Percentiles rank a stretch among this genome's conserved stretches.
phyloP scores from a whole-genome alignment of 2,329 filamentous ascomycete genomes.

The Aspergillus luchuensis region DNA sequence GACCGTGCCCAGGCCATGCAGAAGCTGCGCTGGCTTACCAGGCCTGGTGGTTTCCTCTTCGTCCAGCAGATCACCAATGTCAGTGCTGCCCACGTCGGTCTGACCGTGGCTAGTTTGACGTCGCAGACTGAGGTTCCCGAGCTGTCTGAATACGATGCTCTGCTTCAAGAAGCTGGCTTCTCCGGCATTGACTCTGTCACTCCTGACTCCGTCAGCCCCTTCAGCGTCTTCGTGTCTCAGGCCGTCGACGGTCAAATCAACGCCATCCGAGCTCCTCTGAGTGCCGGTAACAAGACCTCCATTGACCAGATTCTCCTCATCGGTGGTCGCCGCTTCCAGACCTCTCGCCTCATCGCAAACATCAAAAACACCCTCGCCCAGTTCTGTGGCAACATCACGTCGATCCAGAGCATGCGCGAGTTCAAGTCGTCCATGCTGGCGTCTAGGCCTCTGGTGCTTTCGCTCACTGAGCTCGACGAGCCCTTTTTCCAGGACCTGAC shows the following conservation, averaged over 20 bases:
- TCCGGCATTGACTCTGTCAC: conserved; percentile 19
- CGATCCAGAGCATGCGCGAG: background rate
- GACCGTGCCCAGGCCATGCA: conserved; percentile 26
- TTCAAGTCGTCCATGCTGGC: background rate
- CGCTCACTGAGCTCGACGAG: conserved; percentile 4
- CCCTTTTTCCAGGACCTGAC: conserved; percentile 4
- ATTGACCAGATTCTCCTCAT: conserved; percentile 6
- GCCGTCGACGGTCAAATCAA: conserved; percentile 34
- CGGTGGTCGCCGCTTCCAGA: conserved; percentile 1
- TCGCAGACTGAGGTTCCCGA: background rate
- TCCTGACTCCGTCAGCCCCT: conserved; percentile 9
- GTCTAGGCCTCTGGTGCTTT: background rate
- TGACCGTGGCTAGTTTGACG: background rate
- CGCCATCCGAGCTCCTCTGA: conserved; percentile 32
- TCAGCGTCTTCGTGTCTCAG: conserved; percentile 35
- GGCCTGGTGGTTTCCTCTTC: conserved; percentile 44
- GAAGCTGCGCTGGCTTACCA: conserved; percentile 39
- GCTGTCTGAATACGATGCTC: conserved; percentile 6
- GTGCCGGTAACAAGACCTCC: background rate
- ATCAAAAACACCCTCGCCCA: background rate
- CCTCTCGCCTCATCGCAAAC: no score
- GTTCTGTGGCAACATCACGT: background rate
- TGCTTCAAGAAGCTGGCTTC: conserved; percentile 15
- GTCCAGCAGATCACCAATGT: background rate
- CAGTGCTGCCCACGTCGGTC: background rate